Evolutionary conservation across 2,329 filamentous ascomycete genomes (phyloP).

Genomic region (Zymoseptoria brevis): DNA sequence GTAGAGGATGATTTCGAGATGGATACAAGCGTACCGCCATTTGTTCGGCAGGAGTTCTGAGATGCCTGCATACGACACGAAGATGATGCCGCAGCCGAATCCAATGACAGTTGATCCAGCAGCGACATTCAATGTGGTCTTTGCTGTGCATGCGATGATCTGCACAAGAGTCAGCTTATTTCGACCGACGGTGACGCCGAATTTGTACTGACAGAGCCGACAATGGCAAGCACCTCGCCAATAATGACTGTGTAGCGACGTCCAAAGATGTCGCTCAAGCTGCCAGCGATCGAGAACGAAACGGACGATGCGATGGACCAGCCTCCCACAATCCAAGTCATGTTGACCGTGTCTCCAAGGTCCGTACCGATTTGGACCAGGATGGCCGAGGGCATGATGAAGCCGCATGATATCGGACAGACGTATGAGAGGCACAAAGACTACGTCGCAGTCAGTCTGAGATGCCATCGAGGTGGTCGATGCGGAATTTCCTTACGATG

Average conservation of each 20-base stretch:
- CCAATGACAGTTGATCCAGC: background rate
- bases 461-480: background rate
- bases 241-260: conserved; percentile 1
- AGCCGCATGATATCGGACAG: conserved; percentile 4
- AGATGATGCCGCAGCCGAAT: conserved; percentile 1
- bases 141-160: background rate
- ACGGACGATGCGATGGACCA: conserved; percentile 3
- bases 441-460: background rate
- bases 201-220: background rate
- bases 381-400: conserved; percentile 5
- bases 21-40: background rate
- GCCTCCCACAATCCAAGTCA: conserved; percentile 3
- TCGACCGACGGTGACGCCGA: no score
- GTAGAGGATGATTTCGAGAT: background rate
- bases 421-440: background rate
- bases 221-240: background rate
- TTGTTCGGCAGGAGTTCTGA: conserved; percentile 8
- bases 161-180: no score
- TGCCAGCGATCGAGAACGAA: conserved; percentile 3
- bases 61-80: conserved; percentile 6
- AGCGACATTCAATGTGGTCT: background rate
- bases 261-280: conserved; percentile 3
- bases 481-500: background rate
- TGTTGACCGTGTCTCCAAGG: conserved; percentile 1
- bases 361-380: conserved; percentile 2